Conservation (phyloP, 129 eudicot species). For the Saussurea involucrata region DNA sequence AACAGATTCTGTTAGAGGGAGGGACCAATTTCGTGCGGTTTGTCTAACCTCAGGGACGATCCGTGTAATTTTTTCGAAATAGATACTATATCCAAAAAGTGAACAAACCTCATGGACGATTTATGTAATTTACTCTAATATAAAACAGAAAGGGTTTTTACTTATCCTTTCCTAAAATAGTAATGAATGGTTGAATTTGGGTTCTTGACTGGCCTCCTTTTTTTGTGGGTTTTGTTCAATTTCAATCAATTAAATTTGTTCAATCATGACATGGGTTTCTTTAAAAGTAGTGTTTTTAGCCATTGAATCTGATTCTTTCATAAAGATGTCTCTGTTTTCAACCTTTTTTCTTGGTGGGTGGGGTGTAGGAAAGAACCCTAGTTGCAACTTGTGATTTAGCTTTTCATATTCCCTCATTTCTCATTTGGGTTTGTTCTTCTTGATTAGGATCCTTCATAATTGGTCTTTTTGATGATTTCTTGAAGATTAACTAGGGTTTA, state of each 20-base stretch:
- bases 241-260: conserved; percentile 9
- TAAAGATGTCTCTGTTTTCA: conserved; percentile 14
- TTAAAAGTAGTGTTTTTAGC: conserved; percentile 20
- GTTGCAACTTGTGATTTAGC: conserved; percentile 11
- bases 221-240: conserved; percentile 10
- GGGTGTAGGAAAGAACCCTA: conserved; percentile 15
- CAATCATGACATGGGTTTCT: conserved; percentile 20
- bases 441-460: not conserved
- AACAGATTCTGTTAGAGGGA: no score
- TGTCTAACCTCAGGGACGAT: no score
- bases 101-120: no score
- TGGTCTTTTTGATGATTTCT: conserved; percentile 8
- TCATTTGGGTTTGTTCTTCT: conserved; percentile 8
- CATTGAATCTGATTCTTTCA: conserved; percentile 38
- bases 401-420: conserved; percentile 21
- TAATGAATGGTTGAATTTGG: conserved; percentile 13
- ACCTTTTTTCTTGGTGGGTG: conserved; percentile 17
- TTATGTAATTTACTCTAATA: no score
- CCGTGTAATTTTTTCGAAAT: no score
- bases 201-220: not conserved
- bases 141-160: not conserved
- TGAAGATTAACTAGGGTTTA: conserved; percentile 16
- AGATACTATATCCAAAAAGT: no score
- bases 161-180: conserved; percentile 12
- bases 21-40: no score